Evolutionary conservation across 2,329 filamentous ascomycete genomes (phyloP).

Genomic region (Conoideocrella luteorostrata): DNA sequence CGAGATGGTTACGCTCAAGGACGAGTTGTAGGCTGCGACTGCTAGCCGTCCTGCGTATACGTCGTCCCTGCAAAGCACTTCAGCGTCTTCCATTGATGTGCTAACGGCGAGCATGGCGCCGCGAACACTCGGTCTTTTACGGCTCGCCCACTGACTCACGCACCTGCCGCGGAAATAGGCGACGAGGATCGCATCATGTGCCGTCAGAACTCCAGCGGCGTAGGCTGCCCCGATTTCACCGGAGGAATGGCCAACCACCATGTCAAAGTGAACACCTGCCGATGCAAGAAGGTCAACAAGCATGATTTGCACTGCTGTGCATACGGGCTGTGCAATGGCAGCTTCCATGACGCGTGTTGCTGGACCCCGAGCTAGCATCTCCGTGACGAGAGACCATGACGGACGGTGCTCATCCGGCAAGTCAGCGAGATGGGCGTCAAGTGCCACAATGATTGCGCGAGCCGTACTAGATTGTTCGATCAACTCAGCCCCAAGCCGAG

Average conservation of each 20-base stretch:
- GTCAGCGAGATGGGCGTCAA: no score
- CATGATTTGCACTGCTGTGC: constrained; percentile 32
- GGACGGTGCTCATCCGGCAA: constrained; percentile 1
- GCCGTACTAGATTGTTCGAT: no score
- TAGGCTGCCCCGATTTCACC: constrained; percentile 38
- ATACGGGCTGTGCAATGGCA: constrained; percentile 23
- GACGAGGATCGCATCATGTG: constrained; percentile 6
- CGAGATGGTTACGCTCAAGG: constrained; percentile 20
- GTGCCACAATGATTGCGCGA: no score
- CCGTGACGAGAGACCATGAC: constrained; percentile 2
- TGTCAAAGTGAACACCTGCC: constrained; percentile 22
- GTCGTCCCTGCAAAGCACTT: constrained; percentile 4
- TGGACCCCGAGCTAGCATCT: not conserved
- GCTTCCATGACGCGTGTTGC: constrained; percentile 5
- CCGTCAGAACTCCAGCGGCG: constrained; percentile 18
- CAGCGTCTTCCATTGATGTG: constrained; percentile 5
- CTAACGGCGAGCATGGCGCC: constrained; percentile 19
- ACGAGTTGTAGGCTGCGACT: constrained; percentile 20
- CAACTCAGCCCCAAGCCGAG: constrained; percentile 24
- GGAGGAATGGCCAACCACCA: constrained; percentile 32
- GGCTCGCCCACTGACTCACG: no score
- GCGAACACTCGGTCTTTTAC: no score
- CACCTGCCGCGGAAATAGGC: constrained; percentile 8
- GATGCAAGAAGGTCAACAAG: constrained; percentile 29
- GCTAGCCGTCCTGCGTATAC: constrained; percentile 17